A percentile compares a stretch with the other conserved stretches of the same genome.
Conservation (phyloP, 129 eudicot genomes). For the Apium graveolens region DNA sequence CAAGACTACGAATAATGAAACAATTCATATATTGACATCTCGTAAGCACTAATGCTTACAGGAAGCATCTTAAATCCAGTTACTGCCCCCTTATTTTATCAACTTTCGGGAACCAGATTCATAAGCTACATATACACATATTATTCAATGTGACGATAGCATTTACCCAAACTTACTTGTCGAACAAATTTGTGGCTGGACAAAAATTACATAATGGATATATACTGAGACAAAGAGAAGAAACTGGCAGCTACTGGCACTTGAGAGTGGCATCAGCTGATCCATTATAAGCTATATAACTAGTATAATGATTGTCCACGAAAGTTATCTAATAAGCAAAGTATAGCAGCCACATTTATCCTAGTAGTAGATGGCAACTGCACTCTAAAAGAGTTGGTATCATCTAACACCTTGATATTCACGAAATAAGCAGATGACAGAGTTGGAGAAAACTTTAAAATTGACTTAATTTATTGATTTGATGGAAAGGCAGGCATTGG, state of each 20-base stretch:
- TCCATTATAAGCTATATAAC: neutral
- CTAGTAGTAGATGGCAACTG: neutral
- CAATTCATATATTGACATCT: too few species aligned
- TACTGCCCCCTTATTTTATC: neutral
- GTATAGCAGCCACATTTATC: neutral
- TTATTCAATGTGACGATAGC: neutral
- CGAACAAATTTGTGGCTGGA: neutral
- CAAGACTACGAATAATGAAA: too few species aligned
- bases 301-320: neutral
- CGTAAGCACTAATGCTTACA: neutral
- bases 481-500: neutral
- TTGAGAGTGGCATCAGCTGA: neutral
- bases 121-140: neutral
- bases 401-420: neutral
- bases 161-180: neutral
- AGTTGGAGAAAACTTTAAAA: neutral
- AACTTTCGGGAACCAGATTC: neutral
- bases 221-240: neutral
- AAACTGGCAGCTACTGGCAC: neutral
- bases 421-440: neutral
- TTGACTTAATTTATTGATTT: neutral
- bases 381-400: neutral
- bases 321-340: neutral
- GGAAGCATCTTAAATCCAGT: neutral
- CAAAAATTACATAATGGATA: neutral